Percentiles rank a stretch among this genome's conserved stretches.
These are phyloP conservation scores for Candida incommunis DNA, from an alignment of 805 yeast genomes.

Conservation along the genomic window DNA sequence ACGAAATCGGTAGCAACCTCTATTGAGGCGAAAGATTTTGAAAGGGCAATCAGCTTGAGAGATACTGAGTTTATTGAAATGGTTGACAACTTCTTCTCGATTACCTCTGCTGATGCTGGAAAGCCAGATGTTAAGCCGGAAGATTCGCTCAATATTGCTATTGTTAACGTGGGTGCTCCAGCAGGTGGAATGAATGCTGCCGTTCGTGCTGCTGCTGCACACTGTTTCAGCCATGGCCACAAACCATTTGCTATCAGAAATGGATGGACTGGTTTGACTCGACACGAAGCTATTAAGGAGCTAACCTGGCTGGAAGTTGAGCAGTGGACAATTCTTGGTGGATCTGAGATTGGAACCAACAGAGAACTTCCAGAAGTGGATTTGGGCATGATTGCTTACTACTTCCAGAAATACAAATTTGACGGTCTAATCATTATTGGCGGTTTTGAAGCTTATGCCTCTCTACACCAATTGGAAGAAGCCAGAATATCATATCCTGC, in stretches of 20 bases:
- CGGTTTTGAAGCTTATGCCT: slow-evolving; percentile 91
- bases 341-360: slow-evolving; percentile 95
- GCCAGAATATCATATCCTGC: slow-evolving; percentile 75
- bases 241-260: slow-evolving; percentile 80
- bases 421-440: slow-evolving; percentile 89
- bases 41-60: slow-evolving; percentile 72
- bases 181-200: slow-evolving; percentile 95
- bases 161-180: slow-evolving; percentile 91
- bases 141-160: slow-evolving; percentile 60
- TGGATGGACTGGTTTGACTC: slow-evolving; percentile 82
- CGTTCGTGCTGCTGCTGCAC: slow-evolving; percentile 76
- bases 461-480: slow-evolving; percentile 66
- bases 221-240: slow-evolving; percentile 84
- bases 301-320: slow-evolving; percentile 77
- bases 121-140: slow-evolving; percentile 43
- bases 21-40: slow-evolving; percentile 64
- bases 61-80: slow-evolving; percentile 81
- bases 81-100: slow-evolving; percentile 54
- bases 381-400: slow-evolving; percentile 81
- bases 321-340: slow-evolving; percentile 81
- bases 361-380: slow-evolving; percentile 72
- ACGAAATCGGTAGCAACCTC: slow-evolving; percentile 89
- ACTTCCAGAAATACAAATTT: slow-evolving; percentile 75
- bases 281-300: slow-evolving; percentile 72
- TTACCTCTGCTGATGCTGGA: slow-evolving; percentile 55